These are phyloP conservation scores for Ustilago tritici DNA, from an alignment of 1,284 basidiomycete species.

Conservation along the genomic window DNA sequence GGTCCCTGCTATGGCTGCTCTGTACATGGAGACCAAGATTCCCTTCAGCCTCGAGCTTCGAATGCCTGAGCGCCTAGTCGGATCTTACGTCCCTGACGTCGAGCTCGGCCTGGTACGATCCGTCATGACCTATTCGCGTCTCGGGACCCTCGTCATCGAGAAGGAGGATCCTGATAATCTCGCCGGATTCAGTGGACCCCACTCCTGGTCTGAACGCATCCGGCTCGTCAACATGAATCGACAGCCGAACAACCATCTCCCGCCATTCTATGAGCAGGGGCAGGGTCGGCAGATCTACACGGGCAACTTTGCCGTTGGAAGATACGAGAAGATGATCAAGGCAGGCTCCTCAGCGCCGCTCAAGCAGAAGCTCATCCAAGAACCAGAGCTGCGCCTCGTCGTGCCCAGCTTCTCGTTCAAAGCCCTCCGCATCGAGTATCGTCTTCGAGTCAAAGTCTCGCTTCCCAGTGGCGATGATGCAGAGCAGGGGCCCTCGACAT, in stretches of 20 bases:
- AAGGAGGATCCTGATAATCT: conserved; percentile 50
- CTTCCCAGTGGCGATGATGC: conserved; percentile 9
- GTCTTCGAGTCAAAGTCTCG: conserved; percentile 40
- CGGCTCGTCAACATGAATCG: conserved; percentile 48
- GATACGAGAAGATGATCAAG: conserved; percentile 53
- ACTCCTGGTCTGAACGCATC: conserved; percentile 51
- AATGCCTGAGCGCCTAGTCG: conserved; percentile 32
- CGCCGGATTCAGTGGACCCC: conserved; percentile 41
- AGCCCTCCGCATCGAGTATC: conserved; percentile 47
- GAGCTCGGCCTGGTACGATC: conserved; percentile 45
- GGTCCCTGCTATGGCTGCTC: conserved; percentile 49
- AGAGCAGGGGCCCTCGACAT: conserved; percentile 11
- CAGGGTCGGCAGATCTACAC: conserved; percentile 41
- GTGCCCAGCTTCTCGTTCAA: conserved; percentile 54
- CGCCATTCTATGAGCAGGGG: conserved; percentile 48
- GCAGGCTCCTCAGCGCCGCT: conserved; percentile 35
- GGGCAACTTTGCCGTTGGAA: conserved; percentile 48
- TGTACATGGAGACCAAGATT: conserved; percentile 56
- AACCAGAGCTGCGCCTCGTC: conserved; percentile 43
- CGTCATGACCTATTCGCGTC: conserved; percentile 52
- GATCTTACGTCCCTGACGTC: conserved; percentile 31
- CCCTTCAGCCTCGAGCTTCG: conserved; percentile 52
- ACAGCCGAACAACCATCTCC: conserved; percentile 43
- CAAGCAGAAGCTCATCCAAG: conserved; percentile 35
- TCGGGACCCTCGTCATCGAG: conserved; percentile 50